Percentiles rank a stretch among this genome's conserved stretches.
phyloP scores from a whole-genome alignment of 805 yeast genomes.

The Wickerhamomyces strasburgensis region DNA sequence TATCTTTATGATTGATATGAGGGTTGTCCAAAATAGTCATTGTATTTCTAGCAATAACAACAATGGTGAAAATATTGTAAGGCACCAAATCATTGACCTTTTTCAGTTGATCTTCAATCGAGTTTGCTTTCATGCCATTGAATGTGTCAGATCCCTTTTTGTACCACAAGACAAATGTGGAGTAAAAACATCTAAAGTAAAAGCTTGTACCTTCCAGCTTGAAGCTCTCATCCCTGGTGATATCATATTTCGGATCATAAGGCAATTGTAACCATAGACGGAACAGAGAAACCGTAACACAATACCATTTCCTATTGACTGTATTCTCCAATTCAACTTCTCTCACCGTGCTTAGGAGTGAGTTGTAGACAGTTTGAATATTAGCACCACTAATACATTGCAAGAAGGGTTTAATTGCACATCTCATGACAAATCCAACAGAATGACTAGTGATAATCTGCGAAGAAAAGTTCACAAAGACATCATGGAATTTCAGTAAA shows the following conservation, averaged over 20 bases:
- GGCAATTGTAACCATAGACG: conserved; percentile 15
- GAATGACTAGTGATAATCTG: conserved; percentile 9
- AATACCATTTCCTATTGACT: conserved; percentile 14
- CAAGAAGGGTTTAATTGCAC: conserved; percentile 12
- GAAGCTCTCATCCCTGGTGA: conserved; percentile 5
- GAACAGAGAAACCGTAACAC: conserved; percentile 5
- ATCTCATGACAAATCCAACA: conserved; percentile 14
- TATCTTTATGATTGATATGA: conserved; percentile 17
- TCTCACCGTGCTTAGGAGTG: conserved; percentile 9
- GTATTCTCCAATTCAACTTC: conserved; percentile 11
- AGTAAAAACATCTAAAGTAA: conserved; percentile 14
- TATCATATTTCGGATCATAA: conserved; percentile 15
- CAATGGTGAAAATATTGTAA: conserved; percentile 5
- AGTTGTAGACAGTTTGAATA: conserved; percentile 10
- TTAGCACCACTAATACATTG: conserved; percentile 12
- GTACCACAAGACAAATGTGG: conserved; percentile 3
- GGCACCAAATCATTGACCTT: conserved; percentile 7
- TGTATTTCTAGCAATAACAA: background rate
- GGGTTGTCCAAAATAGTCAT: conserved; percentile 17
- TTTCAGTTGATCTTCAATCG: conserved; percentile 3
- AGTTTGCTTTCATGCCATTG: background rate
- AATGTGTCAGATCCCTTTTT: background rate
- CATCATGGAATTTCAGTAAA: conserved; percentile 27
- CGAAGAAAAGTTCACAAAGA: conserved; percentile 21
- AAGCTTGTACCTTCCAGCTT: conserved; percentile 1